Conservation (phyloP, 768 basidiomycete species). For the Boletus coccyginus region DNA sequence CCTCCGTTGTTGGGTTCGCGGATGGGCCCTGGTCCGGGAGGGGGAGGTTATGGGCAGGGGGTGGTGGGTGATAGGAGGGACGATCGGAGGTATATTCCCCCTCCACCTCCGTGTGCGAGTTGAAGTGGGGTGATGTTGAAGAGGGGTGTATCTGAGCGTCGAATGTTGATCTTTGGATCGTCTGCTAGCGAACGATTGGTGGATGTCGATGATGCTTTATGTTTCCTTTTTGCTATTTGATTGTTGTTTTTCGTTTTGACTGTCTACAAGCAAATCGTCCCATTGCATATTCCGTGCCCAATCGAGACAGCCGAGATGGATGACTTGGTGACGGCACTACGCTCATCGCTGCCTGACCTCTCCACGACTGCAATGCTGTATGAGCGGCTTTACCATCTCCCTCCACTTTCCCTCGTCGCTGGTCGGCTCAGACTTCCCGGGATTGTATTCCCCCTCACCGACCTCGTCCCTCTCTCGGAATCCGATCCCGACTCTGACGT, state of each 20-base stretch:
- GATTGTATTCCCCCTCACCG: no score
- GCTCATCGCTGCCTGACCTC: background rate
- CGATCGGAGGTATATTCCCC: constrained; percentile 38
- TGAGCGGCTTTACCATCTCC: background rate
- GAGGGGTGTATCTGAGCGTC: background rate
- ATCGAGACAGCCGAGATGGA: background rate
- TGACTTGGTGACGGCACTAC: background rate
- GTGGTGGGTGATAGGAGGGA: constrained; percentile 30
- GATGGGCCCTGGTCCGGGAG: no score
- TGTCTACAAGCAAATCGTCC: background rate
- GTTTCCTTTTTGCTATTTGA: no score
- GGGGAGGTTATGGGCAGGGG: constrained; percentile 18
- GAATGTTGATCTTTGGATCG: background rate
- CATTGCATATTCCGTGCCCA: background rate
- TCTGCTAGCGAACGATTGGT: background rate
- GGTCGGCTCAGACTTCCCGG: background rate
- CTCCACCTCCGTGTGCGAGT: constrained; percentile 16
- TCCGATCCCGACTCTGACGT: no score
- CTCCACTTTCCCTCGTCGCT: background rate
- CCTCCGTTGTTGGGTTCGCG: constrained; percentile 23
- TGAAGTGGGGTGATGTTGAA: background rate
- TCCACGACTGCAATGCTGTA: background rate
- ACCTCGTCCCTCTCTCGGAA: no score
- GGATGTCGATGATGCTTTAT: no score
- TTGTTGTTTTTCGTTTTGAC: background rate